phyloP scores from a whole-genome alignment of 2,329 filamentous ascomycete genomes.

The Neonectria ditissima region DNA sequence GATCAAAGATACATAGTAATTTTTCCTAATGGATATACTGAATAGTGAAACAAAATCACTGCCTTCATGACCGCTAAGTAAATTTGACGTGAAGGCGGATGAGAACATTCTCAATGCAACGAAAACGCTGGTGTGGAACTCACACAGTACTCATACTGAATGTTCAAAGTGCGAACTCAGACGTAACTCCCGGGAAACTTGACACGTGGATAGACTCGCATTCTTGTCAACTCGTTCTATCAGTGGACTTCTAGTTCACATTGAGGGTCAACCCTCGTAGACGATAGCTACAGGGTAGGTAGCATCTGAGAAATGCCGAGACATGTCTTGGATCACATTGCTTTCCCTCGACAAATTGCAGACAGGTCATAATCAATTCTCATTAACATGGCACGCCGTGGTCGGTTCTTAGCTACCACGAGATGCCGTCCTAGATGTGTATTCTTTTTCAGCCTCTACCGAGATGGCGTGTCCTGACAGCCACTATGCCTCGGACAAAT shows the following conservation, averaged over 20 bases:
- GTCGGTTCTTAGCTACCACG: constrained; percentile 13
- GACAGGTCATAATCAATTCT: not conserved
- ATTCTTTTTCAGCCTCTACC: constrained; percentile 15
- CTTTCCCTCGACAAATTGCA: not conserved
- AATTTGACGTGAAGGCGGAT: too few species aligned
- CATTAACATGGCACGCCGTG: constrained; percentile 8
- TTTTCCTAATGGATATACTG: not conserved
- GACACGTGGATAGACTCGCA: not conserved
- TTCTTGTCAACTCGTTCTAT: not conserved
- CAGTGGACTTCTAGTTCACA: not conserved
- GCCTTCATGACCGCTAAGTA: not conserved
- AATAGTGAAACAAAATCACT: not conserved
- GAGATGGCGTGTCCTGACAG: constrained; percentile 24
- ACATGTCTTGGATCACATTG: not conserved
- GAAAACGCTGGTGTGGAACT: not conserved
- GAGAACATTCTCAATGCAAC: not conserved
- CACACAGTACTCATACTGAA: not conserved
- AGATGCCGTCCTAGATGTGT: constrained; percentile 20
- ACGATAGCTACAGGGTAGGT: not conserved
- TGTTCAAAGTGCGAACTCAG: not conserved
- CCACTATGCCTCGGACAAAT: constrained; percentile 24
- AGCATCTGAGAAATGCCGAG: not conserved
- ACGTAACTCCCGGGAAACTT: not conserved
- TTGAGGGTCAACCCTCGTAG: not conserved
- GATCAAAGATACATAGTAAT: not conserved